Evolutionary conservation across 352 stramenopile genomes (phyloP).

Genomic region (Albugo candida): DNA sequence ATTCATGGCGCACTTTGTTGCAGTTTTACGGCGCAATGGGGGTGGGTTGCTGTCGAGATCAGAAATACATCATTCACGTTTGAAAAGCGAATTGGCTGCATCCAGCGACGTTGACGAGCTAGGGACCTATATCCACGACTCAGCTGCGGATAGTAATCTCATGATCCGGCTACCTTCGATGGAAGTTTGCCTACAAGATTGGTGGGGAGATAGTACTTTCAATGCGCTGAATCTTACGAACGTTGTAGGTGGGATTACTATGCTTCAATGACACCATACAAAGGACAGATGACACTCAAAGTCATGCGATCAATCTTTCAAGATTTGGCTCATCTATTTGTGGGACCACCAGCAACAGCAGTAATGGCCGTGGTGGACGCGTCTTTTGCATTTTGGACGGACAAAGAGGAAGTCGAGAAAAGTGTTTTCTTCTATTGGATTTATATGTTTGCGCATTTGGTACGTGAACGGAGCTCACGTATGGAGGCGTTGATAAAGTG

Average conservation of each 20-base stretch:
- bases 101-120: slow-evolving; percentile 45
- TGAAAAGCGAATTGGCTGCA: slow-evolving; percentile 33
- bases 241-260: background rate
- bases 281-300: background rate
- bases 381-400: slow-evolving; percentile 51
- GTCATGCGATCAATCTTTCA: slow-evolving; percentile 36
- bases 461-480: slow-evolving; percentile 8
- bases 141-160: slow-evolving; percentile 57
- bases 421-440: slow-evolving; percentile 40
- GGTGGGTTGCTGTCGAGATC: too few relatives aligned
- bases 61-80: too few relatives aligned
- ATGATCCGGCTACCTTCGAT: slow-evolving; percentile 71
- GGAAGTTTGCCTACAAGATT: slow-evolving; percentile 51
- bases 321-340: slow-evolving; percentile 45
- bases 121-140: slow-evolving; percentile 49
- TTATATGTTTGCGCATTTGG: slow-evolving; percentile 54
- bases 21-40: too few relatives aligned
- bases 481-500: background rate
- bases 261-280: background rate
- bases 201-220: slow-evolving; percentile 12
- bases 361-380: slow-evolving; percentile 45
- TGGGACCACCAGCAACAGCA: slow-evolving; percentile 57
- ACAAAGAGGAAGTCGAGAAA: slow-evolving; percentile 28
- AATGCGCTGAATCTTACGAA: background rate
- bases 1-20: too few relatives aligned